Evolutionary conservation across 2,329 filamentous ascomycete genomes (phyloP).

Genomic region (Arthrobotrys sphaeroides): DNA sequence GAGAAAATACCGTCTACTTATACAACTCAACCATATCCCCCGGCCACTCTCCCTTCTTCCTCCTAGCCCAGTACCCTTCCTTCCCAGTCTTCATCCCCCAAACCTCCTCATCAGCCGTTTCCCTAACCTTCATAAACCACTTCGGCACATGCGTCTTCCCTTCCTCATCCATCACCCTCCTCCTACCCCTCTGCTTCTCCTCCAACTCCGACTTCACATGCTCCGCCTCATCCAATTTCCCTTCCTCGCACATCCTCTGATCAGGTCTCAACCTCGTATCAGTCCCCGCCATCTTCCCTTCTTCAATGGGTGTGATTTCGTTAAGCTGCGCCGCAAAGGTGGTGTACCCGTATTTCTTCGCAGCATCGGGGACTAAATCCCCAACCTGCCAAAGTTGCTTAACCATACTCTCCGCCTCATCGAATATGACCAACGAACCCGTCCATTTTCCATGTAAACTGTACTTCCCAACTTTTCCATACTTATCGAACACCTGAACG

Average conservation of each 20-base stretch:
- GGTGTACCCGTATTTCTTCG: constrained; percentile 86
- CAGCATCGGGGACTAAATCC: constrained; percentile 78
- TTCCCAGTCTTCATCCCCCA: constrained; percentile 82
- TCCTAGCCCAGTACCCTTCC: constrained; percentile 93
- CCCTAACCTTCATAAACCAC: constrained; percentile 81
- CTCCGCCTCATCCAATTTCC: constrained; percentile 84
- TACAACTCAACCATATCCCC: constrained; percentile 46
- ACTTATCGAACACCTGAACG: constrained; percentile 75
- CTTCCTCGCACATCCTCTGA: constrained; percentile 83
- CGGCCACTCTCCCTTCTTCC: constrained; percentile 70
- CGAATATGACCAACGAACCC: constrained; percentile 65
- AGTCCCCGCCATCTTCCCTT: constrained; percentile 77
- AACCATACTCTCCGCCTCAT: constrained; percentile 65
- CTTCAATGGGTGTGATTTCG: constrained; percentile 83
- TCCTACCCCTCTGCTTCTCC: constrained; percentile 79
- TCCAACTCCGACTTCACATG: constrained; percentile 82
- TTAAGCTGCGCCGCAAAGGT: constrained; percentile 86
- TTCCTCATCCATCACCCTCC: constrained; percentile 77
- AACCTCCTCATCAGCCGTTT: constrained; percentile 71
- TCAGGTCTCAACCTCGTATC: constrained; percentile 87
- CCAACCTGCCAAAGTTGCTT: constrained; percentile 82
- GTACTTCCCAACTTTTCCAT: constrained; percentile 73
- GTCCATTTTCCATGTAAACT: constrained; percentile 89
- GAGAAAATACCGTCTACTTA: too few relatives aligned
- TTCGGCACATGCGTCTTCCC: constrained; percentile 77